A percentile compares a stretch with the other conserved stretches of the same genome.
These are phyloP conservation scores for Botrytis fabae DNA, from an alignment of 2,329 filamentous ascomycete species.

Conservation along the genomic window DNA sequence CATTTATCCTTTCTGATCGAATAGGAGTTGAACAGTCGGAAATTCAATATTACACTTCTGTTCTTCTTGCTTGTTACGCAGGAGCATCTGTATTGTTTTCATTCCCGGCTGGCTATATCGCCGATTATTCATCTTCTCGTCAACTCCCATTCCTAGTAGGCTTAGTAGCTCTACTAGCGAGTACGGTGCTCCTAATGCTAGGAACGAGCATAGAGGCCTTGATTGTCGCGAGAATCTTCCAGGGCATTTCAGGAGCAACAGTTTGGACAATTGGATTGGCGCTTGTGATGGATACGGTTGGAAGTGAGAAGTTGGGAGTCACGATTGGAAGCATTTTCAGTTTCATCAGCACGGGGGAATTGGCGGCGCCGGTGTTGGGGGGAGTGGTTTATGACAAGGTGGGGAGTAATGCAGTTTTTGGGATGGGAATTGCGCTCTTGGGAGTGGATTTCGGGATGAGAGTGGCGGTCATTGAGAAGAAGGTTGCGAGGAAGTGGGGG, in stretches of 20 bases:
- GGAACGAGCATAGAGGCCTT: conserved; percentile 61
- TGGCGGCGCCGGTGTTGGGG: conserved; percentile 59
- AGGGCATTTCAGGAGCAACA: conserved; percentile 67
- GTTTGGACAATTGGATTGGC: conserved; percentile 75
- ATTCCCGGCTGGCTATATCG: conserved; percentile 54
- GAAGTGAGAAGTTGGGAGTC: conserved; percentile 59
- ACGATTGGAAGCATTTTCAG: conserved; percentile 62
- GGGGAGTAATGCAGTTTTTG: conserved; percentile 60
- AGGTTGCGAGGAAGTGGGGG: conserved; percentile 48
- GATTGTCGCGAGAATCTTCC: conserved; percentile 63
- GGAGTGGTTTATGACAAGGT: conserved; percentile 60
- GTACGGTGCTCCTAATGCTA: conserved; percentile 67
- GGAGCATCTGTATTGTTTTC: conserved; percentile 53
- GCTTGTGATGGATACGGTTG: conserved; percentile 69
- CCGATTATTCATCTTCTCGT: conserved; percentile 54
- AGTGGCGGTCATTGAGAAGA: conserved; percentile 62
- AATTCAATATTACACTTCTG: conserved; percentile 54
- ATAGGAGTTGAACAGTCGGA: conserved; percentile 49
- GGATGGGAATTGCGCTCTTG: conserved; percentile 54
- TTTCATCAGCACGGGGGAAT: conserved; percentile 57
- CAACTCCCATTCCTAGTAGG: conserved; percentile 59
- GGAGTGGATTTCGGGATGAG: conserved; percentile 61
- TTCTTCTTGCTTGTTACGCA: conserved; percentile 55
- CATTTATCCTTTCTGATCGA: conserved; percentile 56
- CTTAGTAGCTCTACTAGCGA: conserved; percentile 55